Base-by-base conservation (phyloP, 1,284 basidiomycete genomes). In the Melampsora larici-populina region DNA sequence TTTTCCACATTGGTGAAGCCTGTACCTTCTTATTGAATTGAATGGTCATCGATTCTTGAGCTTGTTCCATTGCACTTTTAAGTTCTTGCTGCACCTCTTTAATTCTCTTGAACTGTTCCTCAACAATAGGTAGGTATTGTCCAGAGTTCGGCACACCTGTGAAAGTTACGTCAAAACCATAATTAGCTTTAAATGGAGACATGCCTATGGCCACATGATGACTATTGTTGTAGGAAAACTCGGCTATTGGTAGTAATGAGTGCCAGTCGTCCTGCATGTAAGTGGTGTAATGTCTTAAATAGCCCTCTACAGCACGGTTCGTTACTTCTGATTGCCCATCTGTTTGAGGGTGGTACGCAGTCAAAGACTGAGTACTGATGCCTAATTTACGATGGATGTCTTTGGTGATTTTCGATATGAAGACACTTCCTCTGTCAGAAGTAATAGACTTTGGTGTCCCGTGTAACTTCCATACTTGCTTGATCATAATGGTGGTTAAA, bases 181-280 rank as follows among this genome's bases (percentile, higher is more conserved):
- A 64, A 40, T 64, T 64, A 2, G 62, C 62, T n/a, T 64, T 64
- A 40, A 64, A 64, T 7, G 62, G 62, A 33, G 62, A 64, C 0
- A 64, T 9, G 7, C 62, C 62, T 4, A 7, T 64, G 7, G 26
- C n/a, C 13, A 24, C 24, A 24, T 64, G 62, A 24, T 64, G 7
- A 24, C 40, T 29, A 9, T 64, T 64, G 26, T 64, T 64, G 21
- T 64, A 64, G 11, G 62, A 21, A 64, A 64, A 64, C 11, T 64
- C 62, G 8, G 62, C 62, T 6, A 31, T 64, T 24, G 62, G 15
- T 1, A 64, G 6, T 5, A 64, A 26, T 0, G n/a, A 18, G 1
- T 17, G n/a, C 62, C 62, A 64, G 9, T 36, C 36, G 9, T 36
- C 36, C 36, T 36, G 36, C 9, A 3, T 5, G 26, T 31, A 64